phyloP scores from a whole-genome alignment of 768 basidiomycete genomes.

The Kwoniella pini region DNA sequence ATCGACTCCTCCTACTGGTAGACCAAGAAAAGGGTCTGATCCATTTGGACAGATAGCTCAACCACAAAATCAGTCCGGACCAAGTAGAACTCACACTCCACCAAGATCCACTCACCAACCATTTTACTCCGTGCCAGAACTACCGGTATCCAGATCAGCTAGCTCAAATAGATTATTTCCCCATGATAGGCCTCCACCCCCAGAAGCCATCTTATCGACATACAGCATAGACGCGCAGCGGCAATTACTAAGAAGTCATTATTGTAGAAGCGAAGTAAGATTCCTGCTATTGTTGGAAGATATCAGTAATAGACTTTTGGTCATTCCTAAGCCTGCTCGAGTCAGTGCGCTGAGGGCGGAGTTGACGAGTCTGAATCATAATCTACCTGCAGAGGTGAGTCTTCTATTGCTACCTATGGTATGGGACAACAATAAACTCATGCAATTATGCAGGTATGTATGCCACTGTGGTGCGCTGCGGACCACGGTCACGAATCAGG shows the following conservation, averaged over 20 bases:
- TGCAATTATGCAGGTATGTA: slow-evolving; percentile 49
- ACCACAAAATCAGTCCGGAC: slow-evolving; percentile 6
- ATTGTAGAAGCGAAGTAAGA: slow-evolving; percentile 86
- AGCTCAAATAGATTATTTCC: slow-evolving; percentile 26
- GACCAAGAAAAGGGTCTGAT: slow-evolving; percentile 34
- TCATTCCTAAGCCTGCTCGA: slow-evolving; percentile 89
- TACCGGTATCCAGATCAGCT: slow-evolving; percentile 27
- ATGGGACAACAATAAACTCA: too few species aligned
- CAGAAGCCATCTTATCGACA: slow-evolving; percentile 62
- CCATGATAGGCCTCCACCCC: slow-evolving; percentile 40
- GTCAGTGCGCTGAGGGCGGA: slow-evolving; percentile 96
- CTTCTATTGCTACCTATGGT: neutral
- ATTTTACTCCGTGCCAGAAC: slow-evolving; percentile 47
- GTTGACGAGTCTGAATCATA: slow-evolving; percentile 90
- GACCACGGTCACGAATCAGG: slow-evolving; percentile 56
- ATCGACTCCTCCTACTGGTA: slow-evolving; percentile 1
- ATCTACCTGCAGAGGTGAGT: slow-evolving; percentile 87
- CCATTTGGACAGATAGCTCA: slow-evolving; percentile 36
- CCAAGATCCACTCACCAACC: slow-evolving; percentile 31
- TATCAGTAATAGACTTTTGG: slow-evolving; percentile 85
- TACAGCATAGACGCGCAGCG: slow-evolving; percentile 70
- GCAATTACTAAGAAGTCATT: slow-evolving; percentile 78
- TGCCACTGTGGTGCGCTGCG: slow-evolving; percentile 57
- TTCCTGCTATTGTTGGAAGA: slow-evolving; percentile 86
- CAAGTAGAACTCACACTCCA: slow-evolving; percentile 7